Base-by-base conservation (phyloP, 192 early-diverging fungal genomes). In the Podila clonocystis region DNA sequence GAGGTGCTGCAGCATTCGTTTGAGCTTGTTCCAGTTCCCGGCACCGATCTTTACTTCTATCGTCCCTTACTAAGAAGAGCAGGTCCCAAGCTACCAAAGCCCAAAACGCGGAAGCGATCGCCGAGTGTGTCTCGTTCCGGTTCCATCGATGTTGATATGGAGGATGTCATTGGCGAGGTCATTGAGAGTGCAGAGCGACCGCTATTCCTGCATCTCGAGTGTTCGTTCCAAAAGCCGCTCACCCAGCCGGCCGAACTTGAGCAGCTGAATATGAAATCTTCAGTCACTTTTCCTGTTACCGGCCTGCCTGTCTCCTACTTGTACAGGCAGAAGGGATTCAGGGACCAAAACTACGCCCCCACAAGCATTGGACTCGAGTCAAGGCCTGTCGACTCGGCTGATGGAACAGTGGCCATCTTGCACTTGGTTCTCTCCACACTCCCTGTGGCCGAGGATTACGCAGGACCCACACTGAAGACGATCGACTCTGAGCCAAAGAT, bases 161-260 rank as follows among this genome's bases (percentile, higher is more conserved):
- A 76, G 15, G 87, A 71, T 62, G 70, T 59, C 4, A 63, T 90
- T 20, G 67, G 79, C 12, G 86, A 87, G 41, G 73, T 86, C 50
- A 85, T 87, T 45, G 84, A 86, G 17, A 91, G 86, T 66, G 91
- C 93, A 9, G 89, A 93, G 31, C 86, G 87, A 28, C 94, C 94
- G 4, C 80, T 95, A 1, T 92, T 94, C 63, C 70, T 95, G 6
- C 84, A 89, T 48, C 72, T 92, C 0, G 93, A 95, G 70, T 91
- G 88, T 64, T 88, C 84, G 9, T 90, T 95, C 50, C 70, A 83
- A 59, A 93, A 93, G 58, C 85, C 86, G 0, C 15, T 67, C 19
- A 26, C 67, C 0, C 74, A 65, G 24, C 30, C 65, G 29, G 33
- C 61, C 19, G 89, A 85, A 29, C 74, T 82, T 58, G 88, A 87